phyloP scores from a whole-genome alignment of 2,329 filamentous ascomycete species.

The Neopestalotiopsis sp. region DNA sequence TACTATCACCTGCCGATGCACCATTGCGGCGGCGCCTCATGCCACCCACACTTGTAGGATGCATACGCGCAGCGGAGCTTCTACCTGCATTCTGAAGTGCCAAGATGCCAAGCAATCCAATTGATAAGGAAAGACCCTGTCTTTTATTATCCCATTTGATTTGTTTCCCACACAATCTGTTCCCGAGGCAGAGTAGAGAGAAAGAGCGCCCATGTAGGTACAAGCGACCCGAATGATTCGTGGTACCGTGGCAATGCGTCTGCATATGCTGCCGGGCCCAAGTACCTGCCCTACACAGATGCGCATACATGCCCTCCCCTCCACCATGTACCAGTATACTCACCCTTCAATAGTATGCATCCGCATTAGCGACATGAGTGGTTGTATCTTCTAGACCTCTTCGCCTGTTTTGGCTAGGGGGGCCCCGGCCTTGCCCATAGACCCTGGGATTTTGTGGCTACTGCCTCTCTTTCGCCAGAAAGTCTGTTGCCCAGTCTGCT shows the following conservation, averaged over 20 bases:
- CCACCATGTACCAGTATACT: background rate
- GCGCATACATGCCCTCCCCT: background rate
- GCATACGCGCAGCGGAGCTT: background rate
- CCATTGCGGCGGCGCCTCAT: background rate
- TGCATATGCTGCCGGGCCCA: constrained; percentile 8
- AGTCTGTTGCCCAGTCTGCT: background rate
- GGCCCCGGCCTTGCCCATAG: constrained; percentile 6
- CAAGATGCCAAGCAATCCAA: constrained; percentile 11
- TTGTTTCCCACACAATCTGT: constrained; percentile 22
- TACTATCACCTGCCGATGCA: background rate
- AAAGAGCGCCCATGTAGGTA: background rate
- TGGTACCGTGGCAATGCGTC: background rate
- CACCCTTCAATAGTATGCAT: background rate
- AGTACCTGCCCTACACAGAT: background rate
- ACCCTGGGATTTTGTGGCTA: constrained; percentile 4
- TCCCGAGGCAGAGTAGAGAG: constrained; percentile 12
- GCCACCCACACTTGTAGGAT: constrained; percentile 1
- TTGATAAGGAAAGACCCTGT: constrained; percentile 16
- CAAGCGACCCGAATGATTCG: background rate
- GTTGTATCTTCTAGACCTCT: background rate
- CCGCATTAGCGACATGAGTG: background rate
- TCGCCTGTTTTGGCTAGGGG: constrained; percentile 2
- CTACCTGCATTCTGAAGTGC: constrained; percentile 5
- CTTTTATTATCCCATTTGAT: constrained; percentile 32
- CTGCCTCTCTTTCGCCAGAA: background rate